phyloP scores from a whole-genome alignment of 495 filamentous ascomycete species.

The Extremus antarcticus region DNA sequence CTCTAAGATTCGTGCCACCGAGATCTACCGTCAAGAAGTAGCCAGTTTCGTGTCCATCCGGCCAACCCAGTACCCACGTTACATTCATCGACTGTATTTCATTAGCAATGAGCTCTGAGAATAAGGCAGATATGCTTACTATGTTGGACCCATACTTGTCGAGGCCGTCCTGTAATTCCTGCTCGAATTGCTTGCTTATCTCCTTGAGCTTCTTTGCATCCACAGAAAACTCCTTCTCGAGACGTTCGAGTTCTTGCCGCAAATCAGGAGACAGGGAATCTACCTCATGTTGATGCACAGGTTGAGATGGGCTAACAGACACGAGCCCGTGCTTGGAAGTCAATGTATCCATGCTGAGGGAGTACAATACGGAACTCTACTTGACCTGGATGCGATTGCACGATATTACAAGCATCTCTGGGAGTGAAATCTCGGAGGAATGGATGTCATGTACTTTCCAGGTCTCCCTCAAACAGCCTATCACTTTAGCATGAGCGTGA shows the following conservation, averaged over 20 bases:
- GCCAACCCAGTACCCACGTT: slow-evolving; percentile 31
- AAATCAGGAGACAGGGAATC: not conserved
- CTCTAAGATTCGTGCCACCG: slow-evolving; percentile 69
- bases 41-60: slow-evolving; percentile 51
- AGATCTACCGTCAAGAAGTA: slow-evolving; percentile 71
- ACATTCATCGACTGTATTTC: slow-evolving; percentile 9
- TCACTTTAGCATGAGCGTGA: not conserved
- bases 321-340: not conserved
- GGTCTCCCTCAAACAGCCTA: not conserved
- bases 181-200: not conserved
- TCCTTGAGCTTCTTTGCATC: not conserved
- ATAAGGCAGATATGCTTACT: not conserved
- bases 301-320: not conserved
- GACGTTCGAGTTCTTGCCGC: not conserved
- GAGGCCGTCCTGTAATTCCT: slow-evolving; percentile 1
- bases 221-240: not conserved
- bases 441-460: not conserved
- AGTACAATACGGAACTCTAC: no score
- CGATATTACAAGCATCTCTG: no score
- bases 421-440: not conserved
- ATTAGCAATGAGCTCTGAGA: not conserved
- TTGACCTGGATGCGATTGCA: no score
- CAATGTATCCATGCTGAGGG: not conserved
- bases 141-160: slow-evolving; percentile 10
- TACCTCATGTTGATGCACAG: not conserved